Percentiles rank a stretch among this genome's conserved stretches.
phyloP scores from a whole-genome alignment of 768 basidiomycete genomes.

The Amylocystis lapponica region DNA sequence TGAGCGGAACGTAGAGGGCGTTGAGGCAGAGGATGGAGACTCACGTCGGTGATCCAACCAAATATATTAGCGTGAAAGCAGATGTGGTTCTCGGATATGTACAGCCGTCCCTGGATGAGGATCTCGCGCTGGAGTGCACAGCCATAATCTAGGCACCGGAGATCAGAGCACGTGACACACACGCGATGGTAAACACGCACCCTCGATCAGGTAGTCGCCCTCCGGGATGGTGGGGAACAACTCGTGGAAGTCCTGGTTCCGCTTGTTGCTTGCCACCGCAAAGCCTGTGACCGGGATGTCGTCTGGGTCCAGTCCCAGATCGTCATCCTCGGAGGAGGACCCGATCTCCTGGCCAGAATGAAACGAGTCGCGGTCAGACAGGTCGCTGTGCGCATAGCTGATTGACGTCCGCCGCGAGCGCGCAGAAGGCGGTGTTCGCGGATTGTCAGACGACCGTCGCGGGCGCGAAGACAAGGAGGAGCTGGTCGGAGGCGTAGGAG shows the following conservation, averaged over 20 bases:
- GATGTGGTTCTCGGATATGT: constrained; percentile 98
- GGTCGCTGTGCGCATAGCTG: constrained; percentile 10
- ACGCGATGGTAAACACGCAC: constrained; percentile 49
- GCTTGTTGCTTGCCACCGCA: constrained; percentile 90
- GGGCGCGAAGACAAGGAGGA: constrained; percentile 3
- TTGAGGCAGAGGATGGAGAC: constrained; percentile 24
- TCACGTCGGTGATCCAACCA: constrained; percentile 95
- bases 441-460: constrained; percentile 8
- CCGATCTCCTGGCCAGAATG: constrained; percentile 14
- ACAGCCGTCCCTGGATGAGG: constrained; percentile 90
- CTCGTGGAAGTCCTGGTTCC: constrained; percentile 95
- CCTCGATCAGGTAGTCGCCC: constrained; percentile 97
- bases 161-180: constrained; percentile 18
- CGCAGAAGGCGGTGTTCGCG: constrained; percentile 3
- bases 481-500: constrained; percentile 7
- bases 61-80: constrained; percentile 99
- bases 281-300: constrained; percentile 94
- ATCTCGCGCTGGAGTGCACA: constrained; percentile 97
- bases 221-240: constrained; percentile 86
- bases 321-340: constrained; percentile 17
- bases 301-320: constrained; percentile 45
- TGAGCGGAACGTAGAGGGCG: not conserved
- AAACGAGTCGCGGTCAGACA: constrained; percentile 21
- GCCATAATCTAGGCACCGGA: constrained; percentile 71
- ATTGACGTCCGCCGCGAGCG: constrained; percentile 15